Base-by-base conservation (phyloP, 805 yeast species). In the Vanderwaltozyma verrucispora region DNA sequence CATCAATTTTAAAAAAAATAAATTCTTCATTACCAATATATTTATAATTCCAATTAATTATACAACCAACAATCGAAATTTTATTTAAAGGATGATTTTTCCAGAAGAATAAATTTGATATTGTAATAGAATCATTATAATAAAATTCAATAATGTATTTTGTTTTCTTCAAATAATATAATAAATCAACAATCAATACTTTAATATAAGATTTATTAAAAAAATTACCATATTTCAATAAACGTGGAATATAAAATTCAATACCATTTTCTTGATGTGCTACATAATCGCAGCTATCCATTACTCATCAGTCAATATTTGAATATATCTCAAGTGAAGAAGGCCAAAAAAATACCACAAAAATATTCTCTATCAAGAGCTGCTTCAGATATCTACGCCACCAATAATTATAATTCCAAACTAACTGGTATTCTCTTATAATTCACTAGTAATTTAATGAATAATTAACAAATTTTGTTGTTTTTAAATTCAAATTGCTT, bases 1-100 rank as follows among this genome's bases (percentile, higher is more conserved):
- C 54, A 43, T 56, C 60, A 2, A 56, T 15, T 8, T 37, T 38
- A 30, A 52, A 36, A 7, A 54, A 30, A n/a, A 52, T 32, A 28
- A 36, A 45, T 16, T 53, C 56, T 10, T 42, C 39, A 10, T 40
- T 33, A 12, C 39, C 39, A 1, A 44, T 47, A 18, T 37, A 18
- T 39, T 36, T 42, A 47, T 48, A 40, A 36, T 51, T 28, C 42
- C 45, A 35, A 19, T 62, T 61, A 2, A 54, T 43, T 3, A 69
- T 49, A 13, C 51, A 47, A 0, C 75, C 77, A 26, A 53, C 33
- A 0, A 72, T 39, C 12, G 45, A 43, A 0, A 72, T 46, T 16
- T 45, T 46, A 15, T 50, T 44, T 2, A 71, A 35, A 0, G 77
- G 77, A 49, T 70, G 68, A 41, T 72, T 72, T 1, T 51, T 48